Evolutionary conservation across 164 flowering plant genomes (phyloP).

Genomic region (Magnolia kwangsiensis): DNA sequence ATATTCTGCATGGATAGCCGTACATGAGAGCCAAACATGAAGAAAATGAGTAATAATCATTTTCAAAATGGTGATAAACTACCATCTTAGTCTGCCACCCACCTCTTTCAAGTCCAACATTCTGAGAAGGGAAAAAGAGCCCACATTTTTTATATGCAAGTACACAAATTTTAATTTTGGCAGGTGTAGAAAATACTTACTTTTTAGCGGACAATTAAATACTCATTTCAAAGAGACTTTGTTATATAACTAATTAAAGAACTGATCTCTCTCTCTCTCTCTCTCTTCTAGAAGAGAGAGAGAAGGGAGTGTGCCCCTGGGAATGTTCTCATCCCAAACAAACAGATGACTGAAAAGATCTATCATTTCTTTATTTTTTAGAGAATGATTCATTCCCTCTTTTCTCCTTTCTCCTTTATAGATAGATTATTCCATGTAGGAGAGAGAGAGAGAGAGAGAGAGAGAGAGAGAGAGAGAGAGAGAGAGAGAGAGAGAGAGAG

Average conservation of each 20-base stretch:
- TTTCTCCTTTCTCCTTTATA: neutral
- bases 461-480: neutral
- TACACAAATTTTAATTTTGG: neutral
- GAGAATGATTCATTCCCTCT: conserved; percentile 2
- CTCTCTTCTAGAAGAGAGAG: neutral
- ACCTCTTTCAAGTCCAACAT: no score
- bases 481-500: neutral
- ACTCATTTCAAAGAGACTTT: neutral
- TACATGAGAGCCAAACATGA: no score
- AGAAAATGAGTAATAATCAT: no score
- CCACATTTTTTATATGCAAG: no score
- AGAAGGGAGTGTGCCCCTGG: neutral
- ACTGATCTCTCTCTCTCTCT: neutral
- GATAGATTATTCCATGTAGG: neutral
- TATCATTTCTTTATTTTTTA: conserved; percentile 3
- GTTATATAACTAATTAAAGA: neutral
- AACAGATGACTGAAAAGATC: conserved; percentile 4
- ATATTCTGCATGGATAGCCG: no score
- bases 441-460: neutral
- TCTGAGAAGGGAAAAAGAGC: no score
- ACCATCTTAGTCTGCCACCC: no score
- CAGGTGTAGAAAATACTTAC: neutral
- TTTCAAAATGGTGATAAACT: no score
- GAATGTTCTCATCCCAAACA: conserved; percentile 1
- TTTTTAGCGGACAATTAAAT: conserved; percentile 3